Percentiles rank a stretch among this genome's conserved stretches.
Conservation (phyloP, 2,329 filamentous ascomycete genomes). For the Cladosporium austrohemisphaericum region DNA sequence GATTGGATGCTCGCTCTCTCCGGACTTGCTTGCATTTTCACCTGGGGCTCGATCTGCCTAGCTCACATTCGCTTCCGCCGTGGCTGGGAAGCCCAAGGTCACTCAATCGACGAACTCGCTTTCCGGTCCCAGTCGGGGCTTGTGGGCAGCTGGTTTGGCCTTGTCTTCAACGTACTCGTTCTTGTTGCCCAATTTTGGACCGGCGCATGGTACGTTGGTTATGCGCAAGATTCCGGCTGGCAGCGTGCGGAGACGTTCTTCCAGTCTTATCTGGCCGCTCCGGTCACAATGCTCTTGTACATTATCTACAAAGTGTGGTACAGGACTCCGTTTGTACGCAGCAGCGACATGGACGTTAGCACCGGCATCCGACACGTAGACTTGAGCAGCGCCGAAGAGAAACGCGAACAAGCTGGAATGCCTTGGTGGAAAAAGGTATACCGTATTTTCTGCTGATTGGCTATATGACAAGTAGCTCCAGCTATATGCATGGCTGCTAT, state of each 20-base stretch:
- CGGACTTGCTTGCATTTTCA: conserved; percentile 69
- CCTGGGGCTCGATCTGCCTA: conserved; percentile 66
- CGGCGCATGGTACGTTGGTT: conserved; percentile 21
- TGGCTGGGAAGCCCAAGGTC: conserved; percentile 57
- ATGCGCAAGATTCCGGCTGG: conserved; percentile 18
- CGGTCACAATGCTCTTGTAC: conserved; percentile 32
- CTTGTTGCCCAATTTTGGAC: conserved; percentile 44
- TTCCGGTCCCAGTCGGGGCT: conserved; percentile 64
- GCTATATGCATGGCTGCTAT: too few species aligned
- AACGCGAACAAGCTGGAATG: conserved; percentile 61
- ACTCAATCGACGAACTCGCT: conserved; percentile 49
- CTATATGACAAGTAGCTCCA: too few species aligned
- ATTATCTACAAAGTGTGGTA: conserved; percentile 30
- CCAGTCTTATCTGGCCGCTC: conserved; percentile 31
- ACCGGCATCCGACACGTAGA: conserved; percentile 85
- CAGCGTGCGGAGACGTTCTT: conserved; percentile 27
- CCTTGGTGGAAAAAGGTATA: conserved; percentile 48
- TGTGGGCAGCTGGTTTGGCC: conserved; percentile 59
- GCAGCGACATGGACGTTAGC: conserved; percentile 76
- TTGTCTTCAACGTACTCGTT: conserved; percentile 49
- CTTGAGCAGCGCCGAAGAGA: conserved; percentile 73
- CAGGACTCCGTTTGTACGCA: conserved; percentile 51
- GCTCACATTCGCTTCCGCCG: conserved; percentile 66
- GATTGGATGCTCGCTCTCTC: conserved; percentile 67
- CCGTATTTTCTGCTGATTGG: conserved; percentile 47